phyloP scores from a whole-genome alignment of 805 yeast species.

The Yarrowia phangngaensis region DNA sequence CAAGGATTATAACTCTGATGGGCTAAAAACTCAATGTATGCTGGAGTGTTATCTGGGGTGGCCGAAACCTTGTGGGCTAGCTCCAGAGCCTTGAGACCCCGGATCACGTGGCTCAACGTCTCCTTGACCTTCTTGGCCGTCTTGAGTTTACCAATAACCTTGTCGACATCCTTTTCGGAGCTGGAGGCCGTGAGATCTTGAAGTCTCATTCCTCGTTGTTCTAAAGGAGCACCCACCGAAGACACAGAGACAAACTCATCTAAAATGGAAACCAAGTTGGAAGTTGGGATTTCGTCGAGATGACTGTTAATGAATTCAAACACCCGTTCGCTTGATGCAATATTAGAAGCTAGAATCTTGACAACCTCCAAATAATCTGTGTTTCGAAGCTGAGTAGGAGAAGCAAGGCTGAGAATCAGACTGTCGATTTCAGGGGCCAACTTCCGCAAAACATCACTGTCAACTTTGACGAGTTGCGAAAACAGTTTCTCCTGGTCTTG shows the following conservation, averaged over 20 bases:
- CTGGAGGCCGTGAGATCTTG: not conserved
- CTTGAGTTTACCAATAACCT: conserved; percentile 28
- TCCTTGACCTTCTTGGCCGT: conserved; percentile 8
- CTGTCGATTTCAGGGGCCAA: conserved; percentile 19
- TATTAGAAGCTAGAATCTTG: conserved; percentile 48
- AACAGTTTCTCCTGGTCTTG: conserved; percentile 13
- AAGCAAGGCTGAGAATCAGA: conserved; percentile 27
- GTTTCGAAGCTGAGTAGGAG: not conserved
- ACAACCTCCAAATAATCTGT: conserved; percentile 52
- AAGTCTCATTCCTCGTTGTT: conserved; percentile 11
- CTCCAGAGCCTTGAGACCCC: conserved; percentile 16
- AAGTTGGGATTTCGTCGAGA: conserved; percentile 17
- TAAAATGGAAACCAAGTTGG: conserved; percentile 32
- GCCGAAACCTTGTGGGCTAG: conserved; percentile 8
- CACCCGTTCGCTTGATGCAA: conserved; percentile 40
- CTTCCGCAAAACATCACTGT: conserved; percentile 26
- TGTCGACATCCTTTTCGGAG: conserved; percentile 38
- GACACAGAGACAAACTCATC: conserved; percentile 31
- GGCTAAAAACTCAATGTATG: conserved; percentile 75
- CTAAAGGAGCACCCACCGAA: conserved; percentile 17
- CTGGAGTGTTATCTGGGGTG: conserved; percentile 34
- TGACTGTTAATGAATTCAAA: conserved; percentile 26
- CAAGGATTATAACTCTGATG: conserved; percentile 90
- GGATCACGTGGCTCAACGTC: conserved; percentile 12
- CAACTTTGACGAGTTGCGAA: conserved; percentile 23